phyloP scores from a whole-genome alignment of 331 rosid species.

The Dryas integrifolia region DNA sequence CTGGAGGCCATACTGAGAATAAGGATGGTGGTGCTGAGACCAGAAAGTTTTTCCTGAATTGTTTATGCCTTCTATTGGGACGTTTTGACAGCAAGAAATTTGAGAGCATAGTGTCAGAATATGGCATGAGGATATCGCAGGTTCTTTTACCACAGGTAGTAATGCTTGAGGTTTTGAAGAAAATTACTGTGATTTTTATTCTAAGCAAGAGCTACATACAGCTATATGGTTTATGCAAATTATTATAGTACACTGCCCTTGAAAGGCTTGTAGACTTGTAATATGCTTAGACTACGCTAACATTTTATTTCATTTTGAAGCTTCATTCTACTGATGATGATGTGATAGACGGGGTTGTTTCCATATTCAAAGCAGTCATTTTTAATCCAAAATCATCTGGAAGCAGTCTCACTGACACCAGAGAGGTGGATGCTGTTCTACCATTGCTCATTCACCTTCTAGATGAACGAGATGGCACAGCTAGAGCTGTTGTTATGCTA shows the following conservation, averaged over 20 bases:
- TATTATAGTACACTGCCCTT: not conserved
- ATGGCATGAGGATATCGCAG: conserved; percentile 64
- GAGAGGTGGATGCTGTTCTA: conserved; percentile 53
- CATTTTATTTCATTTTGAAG: conserved; percentile 39
- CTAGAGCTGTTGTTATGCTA: conserved; percentile 80
- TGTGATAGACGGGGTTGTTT: conserved; percentile 57
- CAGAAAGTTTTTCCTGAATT: conserved; percentile 70
- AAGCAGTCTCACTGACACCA: conserved; percentile 38
- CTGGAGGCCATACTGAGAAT: conserved; percentile 46
- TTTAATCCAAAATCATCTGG: conserved; percentile 56
- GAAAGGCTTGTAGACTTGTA: not conserved
- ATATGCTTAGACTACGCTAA: not conserved
- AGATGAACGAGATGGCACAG: conserved; percentile 73
- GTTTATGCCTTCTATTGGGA: conserved; percentile 84
- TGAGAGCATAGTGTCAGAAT: conserved; percentile 54
- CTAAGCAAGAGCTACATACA: conserved; percentile 19
- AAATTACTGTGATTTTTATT: conserved; percentile 21
- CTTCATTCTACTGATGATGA: conserved; percentile 69
- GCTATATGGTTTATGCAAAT: not conserved
- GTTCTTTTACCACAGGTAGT: conserved; percentile 73
- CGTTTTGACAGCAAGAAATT: conserved; percentile 64
- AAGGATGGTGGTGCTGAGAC: conserved; percentile 69
- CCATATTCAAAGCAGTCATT: conserved; percentile 68
- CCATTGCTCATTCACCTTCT: conserved; percentile 69
- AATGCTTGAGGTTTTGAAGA: conserved; percentile 19